These are phyloP conservation scores for Alternaria gansuensis DNA, from an alignment of 2,329 filamentous ascomycete genomes.

Conservation along the genomic window DNA sequence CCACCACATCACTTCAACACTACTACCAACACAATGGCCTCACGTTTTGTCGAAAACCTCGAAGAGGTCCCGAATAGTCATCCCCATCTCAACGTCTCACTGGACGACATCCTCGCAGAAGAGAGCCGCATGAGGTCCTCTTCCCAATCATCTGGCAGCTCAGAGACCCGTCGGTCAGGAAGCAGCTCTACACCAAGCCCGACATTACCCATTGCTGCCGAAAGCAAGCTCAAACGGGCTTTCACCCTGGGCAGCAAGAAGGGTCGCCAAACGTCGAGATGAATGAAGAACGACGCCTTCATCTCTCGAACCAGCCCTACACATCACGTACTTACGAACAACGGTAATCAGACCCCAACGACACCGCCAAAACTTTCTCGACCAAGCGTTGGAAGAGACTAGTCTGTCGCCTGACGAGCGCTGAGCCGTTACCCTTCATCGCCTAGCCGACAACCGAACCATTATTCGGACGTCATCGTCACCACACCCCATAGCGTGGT, in stretches of 20 bases:
- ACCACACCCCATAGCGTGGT: conserved; percentile 10
- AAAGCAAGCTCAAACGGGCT: conserved; percentile 40
- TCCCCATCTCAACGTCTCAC: conserved; percentile 52
- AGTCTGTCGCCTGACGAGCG: conserved; percentile 9
- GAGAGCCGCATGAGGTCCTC: conserved; percentile 48
- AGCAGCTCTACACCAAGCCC: conserved; percentile 36
- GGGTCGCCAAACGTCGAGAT: conserved; percentile 31
- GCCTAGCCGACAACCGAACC: conserved; percentile 7
- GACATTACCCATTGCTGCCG: conserved; percentile 38
- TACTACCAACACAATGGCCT: conserved; percentile 39
- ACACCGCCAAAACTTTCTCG: conserved; percentile 22
- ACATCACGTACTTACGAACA: conserved; percentile 7
- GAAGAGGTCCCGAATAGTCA: conserved; percentile 51
- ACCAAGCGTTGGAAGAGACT: conserved; percentile 48
- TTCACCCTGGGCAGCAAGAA: conserved; percentile 50
- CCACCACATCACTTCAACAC: conserved; percentile 1
- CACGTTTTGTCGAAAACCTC: conserved; percentile 53
- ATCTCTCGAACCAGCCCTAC: not conserved
- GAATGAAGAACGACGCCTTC: not conserved
- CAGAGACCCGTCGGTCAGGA: conserved; percentile 37
- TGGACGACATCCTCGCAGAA: conserved; percentile 53
- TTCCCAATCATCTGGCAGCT: conserved; percentile 45
- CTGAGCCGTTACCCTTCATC: not conserved
- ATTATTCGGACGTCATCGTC: conserved; percentile 12
- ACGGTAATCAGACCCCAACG: conserved; percentile 14